Conservation (phyloP, 1,284 basidiomycete species). For the Ceratobasidium sp. region DNA sequence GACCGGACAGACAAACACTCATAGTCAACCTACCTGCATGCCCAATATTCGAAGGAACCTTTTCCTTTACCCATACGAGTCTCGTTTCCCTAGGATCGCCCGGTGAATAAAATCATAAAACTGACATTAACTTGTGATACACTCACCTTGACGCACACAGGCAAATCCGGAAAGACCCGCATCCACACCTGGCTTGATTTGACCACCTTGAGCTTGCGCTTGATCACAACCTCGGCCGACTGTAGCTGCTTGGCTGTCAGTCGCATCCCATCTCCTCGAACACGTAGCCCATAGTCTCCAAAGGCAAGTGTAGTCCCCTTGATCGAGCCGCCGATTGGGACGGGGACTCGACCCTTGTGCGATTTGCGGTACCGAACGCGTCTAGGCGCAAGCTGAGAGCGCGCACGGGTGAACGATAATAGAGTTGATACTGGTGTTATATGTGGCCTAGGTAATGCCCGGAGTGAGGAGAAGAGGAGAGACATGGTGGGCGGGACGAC, state of each 20-base stretch:
- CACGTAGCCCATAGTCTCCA: constrained; percentile 90
- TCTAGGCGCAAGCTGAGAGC: constrained; percentile 77
- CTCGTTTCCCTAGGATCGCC: constrained; percentile 79
- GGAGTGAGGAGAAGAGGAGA: constrained; percentile 30
- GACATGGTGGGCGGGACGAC: constrained; percentile 20
- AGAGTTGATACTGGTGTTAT: constrained; percentile 25
- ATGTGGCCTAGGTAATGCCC: constrained; percentile 9
- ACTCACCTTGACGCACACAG: constrained; percentile 92
- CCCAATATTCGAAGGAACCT: constrained; percentile 97
- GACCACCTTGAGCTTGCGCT: constrained; percentile 88
- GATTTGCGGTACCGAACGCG: constrained; percentile 82
- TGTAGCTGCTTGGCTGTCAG: constrained; percentile 92
- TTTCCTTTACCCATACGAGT: constrained; percentile 99
- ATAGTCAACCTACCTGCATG: constrained; percentile 71
- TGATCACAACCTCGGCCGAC: constrained; percentile 86
- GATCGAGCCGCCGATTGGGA: constrained; percentile 86
- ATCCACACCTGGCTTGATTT: constrained; percentile 90
- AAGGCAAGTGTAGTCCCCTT: constrained; percentile 93
- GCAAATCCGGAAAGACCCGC: constrained; percentile 94
- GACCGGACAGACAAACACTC: not conserved
- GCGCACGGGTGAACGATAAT: constrained; percentile 53
- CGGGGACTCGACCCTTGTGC: constrained; percentile 85
- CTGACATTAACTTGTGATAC: not conserved
- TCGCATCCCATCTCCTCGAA: constrained; percentile 77
- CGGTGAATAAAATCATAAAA: not conserved